Base-by-base conservation (phyloP, 768 basidiomycete genomes). In the Lyophyllum atratum region DNA sequence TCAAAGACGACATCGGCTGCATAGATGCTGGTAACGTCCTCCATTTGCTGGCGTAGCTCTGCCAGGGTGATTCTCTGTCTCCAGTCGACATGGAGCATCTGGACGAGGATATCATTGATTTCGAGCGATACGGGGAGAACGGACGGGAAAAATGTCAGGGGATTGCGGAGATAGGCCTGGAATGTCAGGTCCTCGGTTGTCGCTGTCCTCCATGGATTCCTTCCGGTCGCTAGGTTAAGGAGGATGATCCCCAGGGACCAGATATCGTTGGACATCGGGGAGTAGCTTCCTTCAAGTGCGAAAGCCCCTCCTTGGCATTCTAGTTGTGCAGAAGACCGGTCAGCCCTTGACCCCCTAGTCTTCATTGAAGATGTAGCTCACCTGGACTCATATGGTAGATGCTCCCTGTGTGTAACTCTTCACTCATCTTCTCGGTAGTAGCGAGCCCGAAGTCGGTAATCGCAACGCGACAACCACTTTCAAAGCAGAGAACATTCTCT, bases 361-460 rank as follows among this genome's bases (percentile, higher is more conserved):
- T 25, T 49, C 39, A 24, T 29, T 22, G 26, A 24, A 29, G 29
- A 4, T 21, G 12, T 21, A 52, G 71, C 81, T 49, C 72, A 86
- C 91, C 93, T 73, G 95, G 95, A 67, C 93, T 95, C 90, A 98
- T 95, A 74, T 97, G 96, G 73, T 94, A 97, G n/a, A 95, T 85
- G 65, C 92, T 95, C n/a, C 95, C 95, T 33, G 95, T 97, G 50
- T 92, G 85, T 72, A 95, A 93, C 71, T 98, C 95, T 53, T 83
- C 83, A 65, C 92, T 94, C 54, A 84, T 77, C 67, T 83, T 84
- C 61, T 96, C 93, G 21, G 89, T 90, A 4, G 95, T 97, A 2
- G 95, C 90, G 7, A 98, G 83, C 22, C 96, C 96, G 71, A 98
- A 98, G 74, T 98, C 96, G 34, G 95, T 95, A 60, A 98, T 83